phyloP scores from a whole-genome alignment of 345 rosid species.

The Tarenaya hassleriana region DNA sequence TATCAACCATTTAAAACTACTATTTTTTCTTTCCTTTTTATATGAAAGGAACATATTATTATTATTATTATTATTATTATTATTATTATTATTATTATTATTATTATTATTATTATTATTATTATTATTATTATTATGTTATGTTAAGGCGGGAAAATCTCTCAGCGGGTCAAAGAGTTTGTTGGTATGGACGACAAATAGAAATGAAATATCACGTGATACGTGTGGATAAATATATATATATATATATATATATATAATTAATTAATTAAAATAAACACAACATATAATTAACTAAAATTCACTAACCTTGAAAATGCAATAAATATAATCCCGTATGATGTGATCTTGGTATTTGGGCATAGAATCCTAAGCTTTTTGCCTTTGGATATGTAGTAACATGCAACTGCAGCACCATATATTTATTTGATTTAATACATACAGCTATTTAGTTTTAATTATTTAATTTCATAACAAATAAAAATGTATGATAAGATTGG shows the following conservation, averaged over 20 bases:
- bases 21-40: too few relatives aligned
- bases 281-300: neutral
- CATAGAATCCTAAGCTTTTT: constrained; percentile 15
- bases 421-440: constrained; percentile 6
- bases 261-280: too few relatives aligned
- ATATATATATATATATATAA: too few relatives aligned
- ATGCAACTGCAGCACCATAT: neutral
- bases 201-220: constrained; percentile 18
- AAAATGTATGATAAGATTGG: too few relatives aligned
- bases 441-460: neutral
- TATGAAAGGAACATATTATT: too few relatives aligned
- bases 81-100: too few relatives aligned
- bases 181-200: constrained; percentile 39
- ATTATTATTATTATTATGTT: neutral
- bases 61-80: too few relatives aligned
- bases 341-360: neutral
- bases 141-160: constrained; percentile 5
- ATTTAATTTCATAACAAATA: too few relatives aligned
- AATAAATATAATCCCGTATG: too few relatives aligned
- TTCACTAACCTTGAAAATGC: neutral
- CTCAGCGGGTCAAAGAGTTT: constrained; percentile 54
- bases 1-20: too few relatives aligned
- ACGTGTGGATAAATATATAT: constrained; percentile 16
- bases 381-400: neutral
- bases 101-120: too few relatives aligned